Base-by-base conservation (phyloP, 2,329 filamentous ascomycete genomes). In the Cladosporium halotolerans region DNA sequence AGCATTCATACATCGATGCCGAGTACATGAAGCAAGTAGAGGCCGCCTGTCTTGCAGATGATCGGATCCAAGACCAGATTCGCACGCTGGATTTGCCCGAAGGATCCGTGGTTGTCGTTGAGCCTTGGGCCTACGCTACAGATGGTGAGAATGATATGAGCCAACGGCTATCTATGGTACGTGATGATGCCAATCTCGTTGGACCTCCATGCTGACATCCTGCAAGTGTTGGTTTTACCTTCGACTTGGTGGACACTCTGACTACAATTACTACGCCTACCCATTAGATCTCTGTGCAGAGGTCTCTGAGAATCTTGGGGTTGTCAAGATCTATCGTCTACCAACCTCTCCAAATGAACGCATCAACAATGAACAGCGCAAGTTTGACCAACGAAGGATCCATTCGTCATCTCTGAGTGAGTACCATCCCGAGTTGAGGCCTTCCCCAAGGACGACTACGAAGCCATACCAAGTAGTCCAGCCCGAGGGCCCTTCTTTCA, bases 391-490 rank as follows among this genome's bases (percentile, higher is more conserved):
- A 76, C 54, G 78, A 76, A 57, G 73, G 77, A 3, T 81, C 68
- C 76, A 79, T 63, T 71, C 81, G 2, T 71, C 77, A 57, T 77
- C 78, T 52, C 68, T 76, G 8, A 53, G 49, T 33, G 53, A 55
- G 23, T 55, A 55, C 36, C 48, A 55, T 19, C 49, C 53, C 13
- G 38, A 18, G 36, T 45, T 55, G 10, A 45, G 43, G 43, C 42
- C 48, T 14, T 28, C 31, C 9, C 48, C 53, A 10, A 28, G 53
- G 14, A 45, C 43, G 28, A 52, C 48, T 3, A 60, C 71, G 13
- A 88, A 86, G 67, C 85, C 85, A 4, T 78, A 89, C 63, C 80
- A 86, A 59, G 81, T 90, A 49, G 76, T 80, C 2, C 86, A 89
- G 55, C 80, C 80, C 0, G 79, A 85, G 18, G 84, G 84, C 0